Evolutionary conservation across 805 yeast species (phyloP), one percentile per base, ranked within the genome.

Genomic region (Soucietia sequanensis): DNA sequence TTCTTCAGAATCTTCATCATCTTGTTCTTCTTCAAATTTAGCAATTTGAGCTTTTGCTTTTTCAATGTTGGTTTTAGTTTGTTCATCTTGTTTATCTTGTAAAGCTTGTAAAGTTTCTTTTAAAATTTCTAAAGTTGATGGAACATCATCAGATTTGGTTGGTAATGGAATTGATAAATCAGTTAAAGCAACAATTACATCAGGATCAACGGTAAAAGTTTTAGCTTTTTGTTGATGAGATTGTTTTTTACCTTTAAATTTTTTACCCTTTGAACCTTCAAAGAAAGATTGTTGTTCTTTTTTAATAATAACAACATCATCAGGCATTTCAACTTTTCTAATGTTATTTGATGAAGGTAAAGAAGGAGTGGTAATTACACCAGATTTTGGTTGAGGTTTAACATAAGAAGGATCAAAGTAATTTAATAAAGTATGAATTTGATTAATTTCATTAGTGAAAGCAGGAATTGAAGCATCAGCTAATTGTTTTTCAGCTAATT

Each of bases 391-490:
- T 35, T 62, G 65, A 33, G 84, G 79, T 58, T 76, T 78, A 53
- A 79, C 86, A 62, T 77, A 80, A 30, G 81, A 56, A 47, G 95
- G 93, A 56, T 89, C 95, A 49, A 93, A 86, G 62, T 77, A 77
- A 23, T 66, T 54, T 57, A 90, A 72, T 56, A 89, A 72, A 36
- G 75, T 68, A 61, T 89, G 86, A 52, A 93, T 84, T 43, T 82
- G 70, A 46, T 73, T 72, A 51, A 91, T 82, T 65, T 93, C 95
- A 29, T 66, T 66, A 39, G 82, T 78, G 65, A 84, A 90, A 18
- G 97, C 98, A 19, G 98, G 96, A 48, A 65, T 65, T 18, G 84
- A 78, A 30, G 89, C 89, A 43, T 79, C 84, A 34, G 79, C 75
- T 68, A 85, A 77, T 53, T 78, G 78, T 54, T 76, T 71, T 49